Base-by-base conservation (phyloP, 192 early-diverging fungal genomes). In the Backusella macrospora region DNA sequence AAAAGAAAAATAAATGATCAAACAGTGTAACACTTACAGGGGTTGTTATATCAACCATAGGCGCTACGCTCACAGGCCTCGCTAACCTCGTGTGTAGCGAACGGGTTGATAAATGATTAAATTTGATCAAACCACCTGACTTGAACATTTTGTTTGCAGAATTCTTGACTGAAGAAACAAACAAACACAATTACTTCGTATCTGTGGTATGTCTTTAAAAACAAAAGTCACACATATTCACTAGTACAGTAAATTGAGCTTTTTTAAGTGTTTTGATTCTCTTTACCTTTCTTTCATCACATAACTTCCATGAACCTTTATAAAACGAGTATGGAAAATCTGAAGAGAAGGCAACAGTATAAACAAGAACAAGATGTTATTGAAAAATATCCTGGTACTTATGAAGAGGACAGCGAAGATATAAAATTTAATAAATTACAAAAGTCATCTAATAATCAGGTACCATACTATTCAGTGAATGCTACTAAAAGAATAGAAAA, bases 11-110 rank as follows among this genome's bases (percentile, higher is more conserved):
- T 21, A 23, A 44, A 29, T 5, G 10, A 23, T 26, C 5, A 43
- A 26, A 9, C n/a, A 63, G 26, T 16, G 15, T 48, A 70, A 16
- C 29, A 43, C 80, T 72, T 82, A 85, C 86, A 12, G 89, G 86
- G 23, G 87, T 88, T n/a, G 91, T 91, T 10, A 93, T 91, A 62
- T 92, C 89, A 6, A 92, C 79, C 92, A 93, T 93, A 29, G 92
- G 92, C 18, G 92, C 92, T 21, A 93, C 91, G 49, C 73, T 74
- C 4, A 72, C 66, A 15, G 77, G 73, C 44, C 73, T 64, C 6
- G 37, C 15, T 18, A 76, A 37, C 21, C 76, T 62, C 7, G 67
- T 68, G 34, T 68, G 67, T 1, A 68, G 21, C 15, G 26, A 46
- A 0, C 67, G 45, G 23, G 12, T 62, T 62, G 62, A 62, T 29